Base-by-base conservation (phyloP, 768 basidiomycete genomes). In the Naematelia aurantialba region DNA sequence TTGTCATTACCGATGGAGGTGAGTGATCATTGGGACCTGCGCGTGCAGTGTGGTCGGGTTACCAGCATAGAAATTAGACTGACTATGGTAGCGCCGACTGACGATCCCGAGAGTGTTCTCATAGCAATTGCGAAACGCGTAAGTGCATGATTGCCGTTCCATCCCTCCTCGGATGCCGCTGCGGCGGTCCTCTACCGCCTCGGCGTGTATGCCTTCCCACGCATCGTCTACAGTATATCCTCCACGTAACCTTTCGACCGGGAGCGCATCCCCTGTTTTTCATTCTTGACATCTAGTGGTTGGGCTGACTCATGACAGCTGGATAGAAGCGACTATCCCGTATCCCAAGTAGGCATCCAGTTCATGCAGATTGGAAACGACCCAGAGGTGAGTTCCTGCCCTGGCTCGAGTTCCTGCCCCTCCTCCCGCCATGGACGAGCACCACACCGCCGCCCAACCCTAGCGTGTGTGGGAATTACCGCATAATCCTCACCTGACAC, bases 281-380 rank as follows among this genome's bases (percentile, higher is more conserved):
- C 24, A 30, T 14, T 29, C 45, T 5, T 19, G 5, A 2, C 42
- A 46, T 21, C 22, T 3, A 29, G 34, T 39, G 34, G 17, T 8
- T 39, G 34, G 8, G 34, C 49, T 55, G 22, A 50, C 58, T 55
- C 30, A 58, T 10, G 42, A 2, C 45, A 57, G 52, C 79, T 88
- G 1, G 85, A 87, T 59, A 76, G 74, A 3, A 79, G 80, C 1
- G 73, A 82, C 46, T 82, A 80, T 63, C 84, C 85, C 0, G 75
- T 84, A 10, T 75, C 79, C 8, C 85, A 86, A 79, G 82, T 85
- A 5, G 85, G 86, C 0, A 82, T 87, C 26, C 86, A 87, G 62
- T 87, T 89, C 52, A 82, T 89, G 1, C 88, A 87, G 82, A 79
- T 87, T 17, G 87, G 86, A 71, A 65, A 79, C 42, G 70, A 76